Evolutionary conservation across 768 basidiomycete genomes (phyloP).

Genomic region (Symmetrospora coprosmae): DNA sequence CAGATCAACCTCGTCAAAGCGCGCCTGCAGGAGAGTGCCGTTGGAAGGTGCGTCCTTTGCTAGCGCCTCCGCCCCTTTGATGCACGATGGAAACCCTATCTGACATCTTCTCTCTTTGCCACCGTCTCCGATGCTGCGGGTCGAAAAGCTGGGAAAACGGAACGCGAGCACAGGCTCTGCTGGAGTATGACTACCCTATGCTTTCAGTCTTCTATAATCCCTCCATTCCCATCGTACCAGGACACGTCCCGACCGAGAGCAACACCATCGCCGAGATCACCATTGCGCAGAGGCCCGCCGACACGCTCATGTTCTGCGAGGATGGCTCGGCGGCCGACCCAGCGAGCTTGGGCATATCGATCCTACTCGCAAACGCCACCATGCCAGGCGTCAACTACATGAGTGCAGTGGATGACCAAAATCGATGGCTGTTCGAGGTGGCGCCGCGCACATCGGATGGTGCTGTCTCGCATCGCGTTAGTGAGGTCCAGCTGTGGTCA

Average conservation of each 20-base stretch:
- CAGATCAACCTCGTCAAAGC: not conserved
- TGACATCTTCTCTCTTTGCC: not conserved
- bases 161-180: constrained; percentile 40
- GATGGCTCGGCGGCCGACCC: constrained; percentile 58
- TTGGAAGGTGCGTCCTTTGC: constrained; percentile 9
- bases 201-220: constrained; percentile 44
- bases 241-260: constrained; percentile 25
- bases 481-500: constrained; percentile 42
- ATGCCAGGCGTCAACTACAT: not conserved
- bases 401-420: constrained; percentile 39
- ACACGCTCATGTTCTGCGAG: constrained; percentile 41
- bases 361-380: constrained; percentile 16
- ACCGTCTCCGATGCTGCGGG: not conserved
- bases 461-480: constrained; percentile 59
- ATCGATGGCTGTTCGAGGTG: constrained; percentile 40
- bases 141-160: constrained; percentile 23
- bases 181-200: constrained; percentile 43
- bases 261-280: constrained; percentile 43
- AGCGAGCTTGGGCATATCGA: constrained; percentile 37
- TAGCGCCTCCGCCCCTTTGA: too few relatives aligned
- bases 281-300: constrained; percentile 36
- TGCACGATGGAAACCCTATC: not conserved
- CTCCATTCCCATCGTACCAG: constrained; percentile 37
- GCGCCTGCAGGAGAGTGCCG: not conserved
- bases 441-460: constrained; percentile 39